Evolutionary conservation across 345 rosid species (phyloP), one percentile per base, ranked within the genome.

Genomic region (Sapria himalayana): DNA sequence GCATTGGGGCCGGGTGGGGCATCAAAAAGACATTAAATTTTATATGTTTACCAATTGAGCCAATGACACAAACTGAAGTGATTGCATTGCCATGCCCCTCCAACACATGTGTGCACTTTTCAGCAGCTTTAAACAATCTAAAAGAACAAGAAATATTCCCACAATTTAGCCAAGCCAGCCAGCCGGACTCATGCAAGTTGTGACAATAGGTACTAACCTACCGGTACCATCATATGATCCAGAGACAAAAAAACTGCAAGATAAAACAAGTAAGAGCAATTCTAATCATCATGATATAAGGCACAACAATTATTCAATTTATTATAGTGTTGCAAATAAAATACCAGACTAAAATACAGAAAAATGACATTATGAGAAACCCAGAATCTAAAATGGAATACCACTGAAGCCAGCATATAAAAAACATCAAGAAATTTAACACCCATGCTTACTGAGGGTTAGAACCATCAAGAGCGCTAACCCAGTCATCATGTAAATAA

Each of bases 401-500:
- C n/a, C n/a, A n/a, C n/a, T n/a, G n/a, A n/a, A n/a, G n/a, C n/a
- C n/a, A n/a, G n/a, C n/a, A n/a, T n/a, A n/a, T n/a, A n/a, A n/a
- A n/a, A n/a, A n/a, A n/a, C n/a, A n/a, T n/a, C n/a, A n/a, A n/a
- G n/a, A n/a, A n/a, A n/a, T n/a, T n/a, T n/a, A n/a, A n/a, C n/a
- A n/a, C 8, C 39, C 9, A 25, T 33, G 33, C 59, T 29, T 65
- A 89, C 95, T 70, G 53, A 41, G 78, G 57, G 59, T 57, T 63
- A 45, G 84, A 78, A 41, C 85, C 93, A 54, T 76, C 74, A 20
- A 79, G 82, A 3, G 94, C 85, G 57, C 91, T 82, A 42, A 89
- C 98, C 98, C 94, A 82, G 33, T 89, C 98, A 57, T 89, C 93
- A 69, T 89, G 94, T 19, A 70, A 69, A 17, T 72, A 79, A 33